These are phyloP conservation scores for Suillus subalutaceus DNA, from an alignment of 768 basidiomycete genomes.

Conservation along the genomic window DNA sequence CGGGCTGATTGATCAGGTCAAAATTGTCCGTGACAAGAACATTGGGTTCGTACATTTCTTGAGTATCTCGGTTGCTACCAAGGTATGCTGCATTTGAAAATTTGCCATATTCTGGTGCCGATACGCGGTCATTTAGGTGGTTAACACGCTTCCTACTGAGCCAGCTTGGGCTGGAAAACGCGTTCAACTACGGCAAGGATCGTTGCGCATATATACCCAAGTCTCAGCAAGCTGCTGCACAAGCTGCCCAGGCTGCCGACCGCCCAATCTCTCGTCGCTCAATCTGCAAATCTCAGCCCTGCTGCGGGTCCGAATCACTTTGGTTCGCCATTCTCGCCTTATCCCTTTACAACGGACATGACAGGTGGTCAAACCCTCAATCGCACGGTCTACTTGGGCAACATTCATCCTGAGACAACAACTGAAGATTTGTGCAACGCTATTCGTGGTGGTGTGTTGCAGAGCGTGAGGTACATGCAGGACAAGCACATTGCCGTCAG, in stretches of 20 bases:
- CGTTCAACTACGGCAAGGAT: constrained; percentile 98
- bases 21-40: constrained; percentile 99
- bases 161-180: constrained; percentile 94
- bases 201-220: constrained; percentile 98
- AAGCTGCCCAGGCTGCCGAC: constrained; percentile 87
- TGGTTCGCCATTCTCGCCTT: constrained; percentile 46
- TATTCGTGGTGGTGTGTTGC: constrained; percentile 93
- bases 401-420: constrained; percentile 95
- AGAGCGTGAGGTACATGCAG: constrained; percentile 93
- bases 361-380: constrained; percentile 67
- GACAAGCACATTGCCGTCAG: constrained; percentile 96
- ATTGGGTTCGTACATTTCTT: constrained; percentile 99
- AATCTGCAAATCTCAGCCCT: constrained; percentile 45
- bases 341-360: constrained; percentile 51
- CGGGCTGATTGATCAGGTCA: constrained; percentile 97
- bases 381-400: constrained; percentile 93
- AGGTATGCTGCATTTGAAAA: constrained; percentile 56
- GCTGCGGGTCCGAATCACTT: constrained; percentile 31
- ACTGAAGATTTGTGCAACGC: constrained; percentile 96
- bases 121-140: constrained; percentile 59
- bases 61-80: constrained; percentile 91
- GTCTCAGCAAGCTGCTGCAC: constrained; percentile 87
- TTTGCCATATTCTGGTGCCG: neutral
- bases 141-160: constrained; percentile 89
- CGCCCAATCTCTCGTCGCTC: constrained; percentile 66